Evolutionary conservation across 768 basidiomycete genomes (phyloP).

Genomic region (Strobilomyces confusus): DNA sequence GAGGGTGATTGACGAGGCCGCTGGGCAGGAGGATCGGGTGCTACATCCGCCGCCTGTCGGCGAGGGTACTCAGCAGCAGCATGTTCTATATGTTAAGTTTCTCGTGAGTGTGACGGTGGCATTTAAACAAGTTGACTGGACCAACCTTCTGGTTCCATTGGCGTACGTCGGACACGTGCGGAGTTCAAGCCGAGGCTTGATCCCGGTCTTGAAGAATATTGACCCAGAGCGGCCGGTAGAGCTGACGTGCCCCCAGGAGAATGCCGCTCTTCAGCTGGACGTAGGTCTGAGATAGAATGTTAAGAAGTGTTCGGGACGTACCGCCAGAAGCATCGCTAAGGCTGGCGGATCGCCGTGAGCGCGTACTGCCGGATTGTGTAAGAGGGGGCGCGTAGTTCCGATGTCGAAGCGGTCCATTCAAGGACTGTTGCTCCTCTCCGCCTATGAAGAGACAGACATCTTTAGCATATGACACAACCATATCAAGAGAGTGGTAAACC

Average conservation of each 20-base stretch:
- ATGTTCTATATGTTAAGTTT: conserved; percentile 20
- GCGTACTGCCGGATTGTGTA: conserved; percentile 41
- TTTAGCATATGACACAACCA: conserved; percentile 16
- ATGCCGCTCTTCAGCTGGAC: conserved; percentile 26
- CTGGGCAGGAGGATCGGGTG: conserved; percentile 17
- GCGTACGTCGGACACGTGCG: conserved; percentile 37
- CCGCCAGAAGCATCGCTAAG: conserved; percentile 55
- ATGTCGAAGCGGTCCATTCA: conserved; percentile 25
- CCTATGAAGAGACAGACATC: conserved; percentile 26
- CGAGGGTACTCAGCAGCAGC: conserved; percentile 21
- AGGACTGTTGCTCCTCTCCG: conserved; percentile 27
- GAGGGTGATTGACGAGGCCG: conserved; percentile 53
- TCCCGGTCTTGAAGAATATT: conserved; percentile 36
- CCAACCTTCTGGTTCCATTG: conserved; percentile 44
- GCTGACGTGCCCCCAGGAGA: conserved; percentile 21
- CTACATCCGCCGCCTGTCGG: conserved; percentile 10
- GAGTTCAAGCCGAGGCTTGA: conserved; percentile 41
- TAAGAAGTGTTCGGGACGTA: conserved; percentile 24
- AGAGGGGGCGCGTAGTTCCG: conserved; percentile 25
- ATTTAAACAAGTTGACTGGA: conserved; percentile 11
- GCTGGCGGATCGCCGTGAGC: conserved; percentile 73
- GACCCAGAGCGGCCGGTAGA: conserved; percentile 18
- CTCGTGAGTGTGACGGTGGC: conserved; percentile 6
- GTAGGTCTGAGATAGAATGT: conserved; percentile 21
- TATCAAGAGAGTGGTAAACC: conserved; percentile 27